Evolutionary conservation across 495 filamentous ascomycete species (phyloP).

Genomic region (Staphylotrichum tortipilum): DNA sequence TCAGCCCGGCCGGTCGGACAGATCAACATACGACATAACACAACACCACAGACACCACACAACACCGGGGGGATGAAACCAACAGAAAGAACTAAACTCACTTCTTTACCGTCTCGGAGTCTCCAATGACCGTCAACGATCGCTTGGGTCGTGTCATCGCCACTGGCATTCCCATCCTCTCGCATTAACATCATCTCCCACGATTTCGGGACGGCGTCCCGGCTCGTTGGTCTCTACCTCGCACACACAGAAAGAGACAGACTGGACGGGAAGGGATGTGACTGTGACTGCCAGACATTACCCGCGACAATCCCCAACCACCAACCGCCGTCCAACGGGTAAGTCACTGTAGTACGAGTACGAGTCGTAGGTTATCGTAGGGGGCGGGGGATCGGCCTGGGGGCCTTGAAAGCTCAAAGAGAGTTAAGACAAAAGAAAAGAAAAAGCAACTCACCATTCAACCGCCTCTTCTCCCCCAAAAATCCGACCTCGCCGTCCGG

Average conservation of each 20-base stretch:
- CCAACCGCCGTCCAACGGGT: not conserved
- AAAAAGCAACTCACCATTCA: slow-evolving; percentile 83
- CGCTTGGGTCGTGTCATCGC: slow-evolving; percentile 92
- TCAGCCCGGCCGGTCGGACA: slow-evolving; percentile 8
- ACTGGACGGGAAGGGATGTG: not conserved
- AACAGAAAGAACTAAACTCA: too few species aligned
- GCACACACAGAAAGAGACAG: too few species aligned
- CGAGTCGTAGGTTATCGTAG: too few species aligned
- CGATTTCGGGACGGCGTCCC: not conserved
- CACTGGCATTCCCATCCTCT: slow-evolving; percentile 43
- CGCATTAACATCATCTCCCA: slow-evolving; percentile 11
- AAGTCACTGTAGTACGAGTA: too few species aligned
- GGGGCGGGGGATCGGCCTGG: too few species aligned
- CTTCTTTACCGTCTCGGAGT: slow-evolving; percentile 83
- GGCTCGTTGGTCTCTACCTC: not conserved
- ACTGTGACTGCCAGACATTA: not conserved
- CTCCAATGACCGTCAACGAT: slow-evolving; percentile 83
- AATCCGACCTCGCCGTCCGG: slow-evolving; percentile 81
- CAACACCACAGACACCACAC: too few species aligned
- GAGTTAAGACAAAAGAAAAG: too few species aligned
- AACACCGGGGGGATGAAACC: too few species aligned
- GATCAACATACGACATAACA: not conserved
- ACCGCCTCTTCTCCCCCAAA: slow-evolving; percentile 78
- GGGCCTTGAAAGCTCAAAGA: too few species aligned
- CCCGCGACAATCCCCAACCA: not conserved